Conservation (phyloP, 306 rosid species). For the Malus asiatica region DNA sequence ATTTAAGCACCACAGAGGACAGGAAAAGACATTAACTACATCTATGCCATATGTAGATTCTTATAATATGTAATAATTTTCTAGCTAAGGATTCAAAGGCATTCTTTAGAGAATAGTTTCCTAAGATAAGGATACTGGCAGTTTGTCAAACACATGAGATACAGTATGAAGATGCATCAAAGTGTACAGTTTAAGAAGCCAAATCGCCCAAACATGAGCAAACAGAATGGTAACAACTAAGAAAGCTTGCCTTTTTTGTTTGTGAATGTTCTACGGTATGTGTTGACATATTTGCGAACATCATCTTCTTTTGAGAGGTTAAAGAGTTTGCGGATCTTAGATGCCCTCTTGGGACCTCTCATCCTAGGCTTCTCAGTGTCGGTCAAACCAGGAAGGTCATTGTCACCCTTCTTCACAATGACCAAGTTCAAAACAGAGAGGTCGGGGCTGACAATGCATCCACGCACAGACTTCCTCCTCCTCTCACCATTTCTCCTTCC, state of each 20-base stretch:
- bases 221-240: neutral
- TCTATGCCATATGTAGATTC: neutral
- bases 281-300: conserved; percentile 56
- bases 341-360: conserved; percentile 69
- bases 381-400: conserved; percentile 58
- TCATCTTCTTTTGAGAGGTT: conserved; percentile 58
- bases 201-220: neutral
- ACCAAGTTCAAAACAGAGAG: conserved; percentile 59
- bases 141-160: neutral
- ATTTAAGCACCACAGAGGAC: neutral
- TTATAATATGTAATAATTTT: neutral
- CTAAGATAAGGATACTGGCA: neutral
- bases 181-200: neutral
- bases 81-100: neutral
- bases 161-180: neutral
- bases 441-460: conserved; percentile 58
- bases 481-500: conserved; percentile 60
- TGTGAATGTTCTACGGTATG: conserved; percentile 50
- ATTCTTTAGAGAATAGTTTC: neutral
- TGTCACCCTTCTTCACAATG: conserved; percentile 56
- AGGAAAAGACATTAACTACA: neutral
- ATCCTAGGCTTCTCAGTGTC: conserved; percentile 57
- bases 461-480: conserved; percentile 57
- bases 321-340: conserved; percentile 55
- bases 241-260: conserved; percentile 32